Conservation (phyloP, 768 basidiomycete genomes). For the Rhodocollybia butyracea region DNA sequence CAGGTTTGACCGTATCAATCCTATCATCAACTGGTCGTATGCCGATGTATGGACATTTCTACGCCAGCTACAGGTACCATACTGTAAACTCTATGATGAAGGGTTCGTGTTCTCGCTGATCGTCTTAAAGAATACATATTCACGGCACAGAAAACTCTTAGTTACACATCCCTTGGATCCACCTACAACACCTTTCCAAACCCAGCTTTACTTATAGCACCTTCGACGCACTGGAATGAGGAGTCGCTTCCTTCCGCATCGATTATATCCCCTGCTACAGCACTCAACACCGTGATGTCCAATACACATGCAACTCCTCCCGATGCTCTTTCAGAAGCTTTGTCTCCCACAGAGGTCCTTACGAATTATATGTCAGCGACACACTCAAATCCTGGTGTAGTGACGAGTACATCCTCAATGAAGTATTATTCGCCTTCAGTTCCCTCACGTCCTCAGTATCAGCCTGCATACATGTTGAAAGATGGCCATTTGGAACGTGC, state of each 20-base stretch:
- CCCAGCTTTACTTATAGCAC: conserved; percentile 62
- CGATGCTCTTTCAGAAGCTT: conserved; percentile 11
- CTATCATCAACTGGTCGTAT: conserved; percentile 96
- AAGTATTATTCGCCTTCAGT: background rate
- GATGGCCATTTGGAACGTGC: conserved; percentile 75
- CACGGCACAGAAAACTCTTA: conserved; percentile 22
- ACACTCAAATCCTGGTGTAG: conserved; percentile 21
- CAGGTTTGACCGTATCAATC: conserved; percentile 84
- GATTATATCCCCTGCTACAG: conserved; percentile 19
- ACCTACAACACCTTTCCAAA: conserved; percentile 94
- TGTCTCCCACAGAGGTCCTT: conserved; percentile 16
- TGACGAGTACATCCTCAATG: conserved; percentile 6
- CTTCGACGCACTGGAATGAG: background rate
- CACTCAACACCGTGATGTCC: conserved; percentile 27
- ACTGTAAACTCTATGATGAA: conserved; percentile 86
- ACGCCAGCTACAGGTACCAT: conserved; percentile 68
- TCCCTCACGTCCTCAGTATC: conserved; percentile 34
- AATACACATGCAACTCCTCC: conserved; percentile 16
- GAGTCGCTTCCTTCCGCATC: conserved; percentile 4
- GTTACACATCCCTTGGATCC: conserved; percentile 97
- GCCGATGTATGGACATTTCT: conserved; percentile 88
- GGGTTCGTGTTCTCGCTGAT: conserved; percentile 53
- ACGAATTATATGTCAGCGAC: conserved; percentile 16
- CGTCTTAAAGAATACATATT: conserved; percentile 5
- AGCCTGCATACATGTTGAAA: conserved; percentile 77